Percentiles rank a stretch among this genome's conserved stretches.
These are phyloP conservation scores for Leccinum subrobustum DNA, from an alignment of 1,284 basidiomycete species.

Conservation along the genomic window DNA sequence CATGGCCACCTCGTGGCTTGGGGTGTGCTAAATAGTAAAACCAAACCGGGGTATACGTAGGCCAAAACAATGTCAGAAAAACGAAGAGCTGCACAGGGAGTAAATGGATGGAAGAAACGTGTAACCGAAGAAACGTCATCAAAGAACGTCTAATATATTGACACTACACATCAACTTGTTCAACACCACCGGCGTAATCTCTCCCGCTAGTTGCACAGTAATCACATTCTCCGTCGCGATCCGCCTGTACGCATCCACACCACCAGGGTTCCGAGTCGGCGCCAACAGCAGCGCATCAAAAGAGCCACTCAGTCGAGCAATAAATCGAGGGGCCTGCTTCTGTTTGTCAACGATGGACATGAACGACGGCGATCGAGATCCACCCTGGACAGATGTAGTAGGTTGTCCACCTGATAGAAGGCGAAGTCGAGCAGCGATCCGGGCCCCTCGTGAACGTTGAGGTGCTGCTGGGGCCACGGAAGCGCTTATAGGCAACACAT, in stretches of 20 bases:
- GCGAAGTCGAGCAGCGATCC: background rate
- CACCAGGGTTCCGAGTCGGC: background rate
- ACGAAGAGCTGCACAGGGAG: no score
- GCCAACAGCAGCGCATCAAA: slow-evolving; percentile 10
- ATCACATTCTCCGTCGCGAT: slow-evolving; percentile 7
- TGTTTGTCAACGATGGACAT: background rate
- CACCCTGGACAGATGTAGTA: no score
- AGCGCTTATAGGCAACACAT: background rate
- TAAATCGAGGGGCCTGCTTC: background rate
- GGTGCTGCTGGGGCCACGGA: background rate
- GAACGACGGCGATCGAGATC: no score
- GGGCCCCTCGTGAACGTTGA: background rate
- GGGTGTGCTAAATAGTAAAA: no score
- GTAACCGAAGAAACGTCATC: no score
- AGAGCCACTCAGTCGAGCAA: slow-evolving; percentile 6
- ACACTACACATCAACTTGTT: background rate
- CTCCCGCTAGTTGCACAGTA: slow-evolving; percentile 1
- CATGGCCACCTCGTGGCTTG: no score
- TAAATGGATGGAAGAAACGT: no score
- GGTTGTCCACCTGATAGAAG: no score
- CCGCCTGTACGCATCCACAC: slow-evolving; percentile 7
- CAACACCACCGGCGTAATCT: background rate
- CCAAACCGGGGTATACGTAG: no score
- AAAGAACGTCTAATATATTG: background rate
- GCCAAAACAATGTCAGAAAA: no score